Base-by-base conservation (phyloP, 2,329 filamentous ascomycete species). In the Arthrobotrys musiformis region DNA sequence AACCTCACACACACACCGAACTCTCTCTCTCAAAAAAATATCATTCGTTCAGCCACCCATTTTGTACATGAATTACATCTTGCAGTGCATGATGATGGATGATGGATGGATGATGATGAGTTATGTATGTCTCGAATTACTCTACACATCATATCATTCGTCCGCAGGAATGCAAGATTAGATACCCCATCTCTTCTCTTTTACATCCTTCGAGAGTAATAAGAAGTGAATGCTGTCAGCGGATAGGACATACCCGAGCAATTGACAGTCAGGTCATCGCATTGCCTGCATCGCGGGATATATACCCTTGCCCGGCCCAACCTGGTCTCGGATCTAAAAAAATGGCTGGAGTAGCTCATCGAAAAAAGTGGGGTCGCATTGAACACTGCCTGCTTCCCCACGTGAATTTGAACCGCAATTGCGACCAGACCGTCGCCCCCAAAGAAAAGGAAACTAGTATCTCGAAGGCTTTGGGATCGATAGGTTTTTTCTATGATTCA, bases 11-110 rank as follows among this genome's bases (percentile, higher is more conserved):
- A 54, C 48, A 42, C 24, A 60, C 52, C 37, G 5, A 13, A 42
- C 40, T 2, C n/a, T n/a, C n/a, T n/a, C n/a, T n/a, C n/a, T n/a
- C n/a, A n/a, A n/a, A n/a, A n/a, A n/a, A n/a, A 70, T 70, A 70
- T 70, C 46, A 54, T 56, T n/a, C 50, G 56, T 70, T 70, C 68
- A 72, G 68, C 68, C 68, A 72, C 64, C 68, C 58, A 58, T 40
- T 72, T 72, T 72, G 40, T 60, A 17, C 17, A 30, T 56, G n/a
- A 11, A 37, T 37, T 37, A 9, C 24, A 13, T 8, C 26, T 28
- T n/a, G n/a, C n/a, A n/a, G 33, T 58, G 68, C 68, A 72, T 72
- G 58, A 56, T n/a, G n/a, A n/a, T n/a, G n/a, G n/a, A n/a, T n/a
- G n/a, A n/a, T n/a, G n/a, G n/a, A n/a, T n/a, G n/a, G n/a, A n/a